Evolutionary conservation across 2,329 filamentous ascomycete genomes (phyloP).

Genomic region (Penicillium psychrosexuale): DNA sequence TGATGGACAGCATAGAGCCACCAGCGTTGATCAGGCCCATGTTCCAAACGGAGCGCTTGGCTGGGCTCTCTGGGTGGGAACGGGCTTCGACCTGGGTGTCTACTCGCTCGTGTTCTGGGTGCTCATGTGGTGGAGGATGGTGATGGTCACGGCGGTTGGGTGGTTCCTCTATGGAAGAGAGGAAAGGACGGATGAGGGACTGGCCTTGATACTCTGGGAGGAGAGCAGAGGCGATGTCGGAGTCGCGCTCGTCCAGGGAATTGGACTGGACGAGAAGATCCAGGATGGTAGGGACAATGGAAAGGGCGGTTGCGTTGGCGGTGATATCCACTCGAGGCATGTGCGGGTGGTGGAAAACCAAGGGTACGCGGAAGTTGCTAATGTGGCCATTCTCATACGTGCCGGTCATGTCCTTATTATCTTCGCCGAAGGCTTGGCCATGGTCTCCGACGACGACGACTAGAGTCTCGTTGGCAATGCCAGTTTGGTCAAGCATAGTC

Average conservation of each 20-base stretch:
- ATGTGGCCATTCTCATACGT: constrained; percentile 48
- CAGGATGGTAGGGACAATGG: constrained; percentile 47
- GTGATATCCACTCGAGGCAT: constrained; percentile 44
- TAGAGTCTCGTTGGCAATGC: constrained; percentile 46
- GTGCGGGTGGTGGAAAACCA: constrained; percentile 46
- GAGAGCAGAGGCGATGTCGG: constrained; percentile 37
- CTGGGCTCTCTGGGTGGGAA: neutral
- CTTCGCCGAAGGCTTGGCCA: constrained; percentile 46
- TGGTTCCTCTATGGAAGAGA: constrained; percentile 15
- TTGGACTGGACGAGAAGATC: constrained; percentile 44
- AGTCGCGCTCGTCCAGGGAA: constrained; percentile 38
- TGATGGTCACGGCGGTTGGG: constrained; percentile 10
- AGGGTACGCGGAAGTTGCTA: constrained; percentile 46
- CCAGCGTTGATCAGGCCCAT: constrained; percentile 36
- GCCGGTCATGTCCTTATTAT: constrained; percentile 38
- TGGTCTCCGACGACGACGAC: constrained; percentile 49
- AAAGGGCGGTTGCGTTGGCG: constrained; percentile 43
- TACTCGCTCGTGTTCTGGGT: neutral
- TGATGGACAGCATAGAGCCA: constrained; percentile 56
- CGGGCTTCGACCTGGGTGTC: neutral
- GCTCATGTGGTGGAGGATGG: neutral
- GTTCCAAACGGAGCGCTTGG: constrained; percentile 32
- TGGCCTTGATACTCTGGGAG: constrained; percentile 49
- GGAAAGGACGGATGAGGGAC: constrained; percentile 45
- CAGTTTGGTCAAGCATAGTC: constrained; percentile 43